These are phyloP conservation scores for Arthrobotrys entomopaga DNA, from an alignment of 2,329 filamentous ascomycete genomes.

Conservation along the genomic window DNA sequence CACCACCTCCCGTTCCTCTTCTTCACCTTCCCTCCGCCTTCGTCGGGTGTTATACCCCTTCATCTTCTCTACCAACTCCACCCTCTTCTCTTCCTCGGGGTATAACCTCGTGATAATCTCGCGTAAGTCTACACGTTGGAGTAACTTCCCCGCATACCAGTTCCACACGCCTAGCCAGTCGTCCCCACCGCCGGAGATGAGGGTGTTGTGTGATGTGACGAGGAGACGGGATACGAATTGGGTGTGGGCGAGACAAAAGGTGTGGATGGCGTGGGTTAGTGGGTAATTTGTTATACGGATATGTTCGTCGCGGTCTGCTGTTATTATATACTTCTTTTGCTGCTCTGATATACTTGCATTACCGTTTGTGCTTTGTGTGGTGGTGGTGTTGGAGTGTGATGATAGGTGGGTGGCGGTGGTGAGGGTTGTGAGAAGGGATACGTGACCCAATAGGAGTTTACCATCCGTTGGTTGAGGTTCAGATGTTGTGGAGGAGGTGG, in stretches of 20 bases:
- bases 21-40: conserved; percentile 61
- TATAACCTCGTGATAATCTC: conserved; percentile 60
- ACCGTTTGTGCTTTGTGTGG: conserved; percentile 58
- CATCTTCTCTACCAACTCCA: conserved; percentile 50
- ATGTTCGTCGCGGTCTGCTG: conserved; percentile 79
- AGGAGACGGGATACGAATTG: conserved; percentile 84
- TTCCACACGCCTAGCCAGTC: conserved; percentile 81
- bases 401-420: conserved; percentile 66
- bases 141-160: conserved; percentile 72
- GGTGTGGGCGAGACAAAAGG: conserved; percentile 86
- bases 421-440: conserved; percentile 90
- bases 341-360: conserved; percentile 57
- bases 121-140: conserved; percentile 69
- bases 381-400: conserved; percentile 60
- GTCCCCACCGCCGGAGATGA: conserved; percentile 90
- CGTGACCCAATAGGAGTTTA: conserved; percentile 85
- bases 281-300: conserved; percentile 76
- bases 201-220: conserved; percentile 70
- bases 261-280: conserved; percentile 74
- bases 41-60: conserved; percentile 61
- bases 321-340: conserved; percentile 73
- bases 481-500: conserved; percentile 55
- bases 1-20: conserved; percentile 57
- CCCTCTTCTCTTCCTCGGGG: conserved; percentile 1
- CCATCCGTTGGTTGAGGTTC: conserved; percentile 67